These are phyloP conservation scores for Thermochaetoides thermophila DNA, from an alignment of 495 filamentous ascomycete genomes.

Conservation along the genomic window DNA sequence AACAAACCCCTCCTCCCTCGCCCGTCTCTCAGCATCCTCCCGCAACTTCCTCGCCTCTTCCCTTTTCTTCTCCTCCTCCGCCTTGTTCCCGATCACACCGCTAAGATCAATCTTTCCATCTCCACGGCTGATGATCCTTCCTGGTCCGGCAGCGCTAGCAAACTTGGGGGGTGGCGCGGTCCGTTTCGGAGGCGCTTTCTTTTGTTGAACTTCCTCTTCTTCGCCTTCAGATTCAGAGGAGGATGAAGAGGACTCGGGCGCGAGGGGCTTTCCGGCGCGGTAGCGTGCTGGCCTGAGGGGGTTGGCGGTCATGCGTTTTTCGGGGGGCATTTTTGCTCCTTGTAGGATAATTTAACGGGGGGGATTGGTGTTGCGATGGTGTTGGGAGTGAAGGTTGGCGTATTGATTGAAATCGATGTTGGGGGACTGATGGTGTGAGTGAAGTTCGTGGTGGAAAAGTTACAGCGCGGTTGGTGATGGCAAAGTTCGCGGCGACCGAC, in stretches of 20 bases:
- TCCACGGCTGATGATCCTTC: conserved; percentile 39
- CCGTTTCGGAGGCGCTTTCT: conserved; percentile 20
- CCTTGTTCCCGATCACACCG: conserved; percentile 30
- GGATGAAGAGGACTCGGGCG: conserved; percentile 49
- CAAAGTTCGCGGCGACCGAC: no score
- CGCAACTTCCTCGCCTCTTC: conserved; percentile 25
- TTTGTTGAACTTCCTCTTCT: conserved; percentile 26
- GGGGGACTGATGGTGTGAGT: no score
- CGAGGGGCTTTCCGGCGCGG: conserved; percentile 68
- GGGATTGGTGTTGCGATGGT: background rate
- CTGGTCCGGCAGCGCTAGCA: conserved; percentile 35
- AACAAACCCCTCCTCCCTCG: conserved; percentile 62
- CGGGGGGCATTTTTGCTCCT: conserved; percentile 63
- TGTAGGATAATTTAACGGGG: no score
- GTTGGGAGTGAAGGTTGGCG: background rate
- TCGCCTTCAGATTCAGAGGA: conserved; percentile 36
- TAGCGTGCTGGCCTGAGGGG: conserved; percentile 69
- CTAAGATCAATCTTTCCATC: conserved; percentile 55
- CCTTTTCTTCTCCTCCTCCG: conserved; percentile 31
- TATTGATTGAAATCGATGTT: no score
- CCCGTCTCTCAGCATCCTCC: conserved; percentile 29
- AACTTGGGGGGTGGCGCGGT: conserved; percentile 43
- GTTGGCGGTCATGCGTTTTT: conserved; percentile 89
- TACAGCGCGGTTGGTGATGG: no score
- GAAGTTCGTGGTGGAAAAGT: no score